phyloP scores from a whole-genome alignment of 2,329 filamentous ascomycete genomes.

The Fusarium robinianum region DNA sequence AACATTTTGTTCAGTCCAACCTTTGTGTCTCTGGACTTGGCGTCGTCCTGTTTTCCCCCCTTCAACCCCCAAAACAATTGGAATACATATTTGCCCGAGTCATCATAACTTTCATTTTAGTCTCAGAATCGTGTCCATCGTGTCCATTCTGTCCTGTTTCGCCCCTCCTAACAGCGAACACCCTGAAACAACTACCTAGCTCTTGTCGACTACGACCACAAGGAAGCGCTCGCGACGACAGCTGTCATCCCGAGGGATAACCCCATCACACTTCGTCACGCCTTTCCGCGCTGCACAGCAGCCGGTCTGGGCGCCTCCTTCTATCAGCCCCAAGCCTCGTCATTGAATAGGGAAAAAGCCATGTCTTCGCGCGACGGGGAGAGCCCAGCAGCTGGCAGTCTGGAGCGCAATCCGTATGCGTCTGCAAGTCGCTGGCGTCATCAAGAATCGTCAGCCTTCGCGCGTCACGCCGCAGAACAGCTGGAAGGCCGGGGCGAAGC shows the following conservation, averaged over 20 bases:
- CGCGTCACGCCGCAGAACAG: slow-evolving; percentile 49
- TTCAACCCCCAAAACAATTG: slow-evolving; percentile 1
- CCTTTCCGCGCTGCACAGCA: too few species aligned
- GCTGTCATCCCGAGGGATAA: too few species aligned
- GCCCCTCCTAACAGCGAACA: too few species aligned
- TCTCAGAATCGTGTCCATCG: slow-evolving; percentile 3
- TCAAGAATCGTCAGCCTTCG: slow-evolving; percentile 63
- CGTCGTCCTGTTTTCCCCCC: slow-evolving; percentile 10
- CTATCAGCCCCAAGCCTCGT: too few species aligned
- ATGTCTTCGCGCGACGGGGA: slow-evolving; percentile 32
- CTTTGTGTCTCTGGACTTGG: slow-evolving; percentile 19
- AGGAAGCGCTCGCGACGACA: too few species aligned
- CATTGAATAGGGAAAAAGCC: too few species aligned
- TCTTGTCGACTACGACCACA: too few species aligned
- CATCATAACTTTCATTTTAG: slow-evolving; percentile 10
- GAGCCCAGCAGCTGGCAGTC: slow-evolving; percentile 37
- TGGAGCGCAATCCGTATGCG: slow-evolving; percentile 56
- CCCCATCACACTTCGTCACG: too few species aligned
- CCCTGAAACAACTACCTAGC: too few species aligned
- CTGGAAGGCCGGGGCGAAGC: slow-evolving; percentile 32
- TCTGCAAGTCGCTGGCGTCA: slow-evolving; percentile 65
- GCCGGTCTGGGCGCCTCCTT: slow-evolving; percentile 30
- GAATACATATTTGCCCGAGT: slow-evolving; percentile 7
- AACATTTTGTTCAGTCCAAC: slow-evolving; percentile 3
- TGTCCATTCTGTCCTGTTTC: too few species aligned